phyloP scores from a whole-genome alignment of 2,329 filamentous ascomycete species.

The Dactylellina leptospora region DNA sequence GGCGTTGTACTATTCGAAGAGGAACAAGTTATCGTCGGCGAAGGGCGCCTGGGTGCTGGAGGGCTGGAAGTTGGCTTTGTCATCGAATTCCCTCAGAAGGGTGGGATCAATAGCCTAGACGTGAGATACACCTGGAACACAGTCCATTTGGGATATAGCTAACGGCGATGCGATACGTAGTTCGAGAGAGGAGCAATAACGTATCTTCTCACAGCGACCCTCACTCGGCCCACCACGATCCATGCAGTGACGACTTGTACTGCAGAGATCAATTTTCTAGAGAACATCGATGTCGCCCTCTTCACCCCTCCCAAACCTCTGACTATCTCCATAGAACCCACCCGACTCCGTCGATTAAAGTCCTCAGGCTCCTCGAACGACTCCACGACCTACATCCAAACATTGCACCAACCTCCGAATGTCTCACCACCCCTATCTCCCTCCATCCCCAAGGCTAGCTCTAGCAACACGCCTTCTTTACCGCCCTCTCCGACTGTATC shows the following conservation, averaged over 20 bases:
- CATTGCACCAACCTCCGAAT: slow-evolving; percentile 66
- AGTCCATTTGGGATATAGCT: slow-evolving; percentile 8
- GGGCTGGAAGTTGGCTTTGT: slow-evolving; percentile 83
- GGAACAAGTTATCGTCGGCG: slow-evolving; percentile 79
- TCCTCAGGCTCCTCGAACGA: slow-evolving; percentile 55
- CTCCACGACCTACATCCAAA: slow-evolving; percentile 52
- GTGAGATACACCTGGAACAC: slow-evolving; percentile 64
- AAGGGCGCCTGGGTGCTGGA: slow-evolving; percentile 76
- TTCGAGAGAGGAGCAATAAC: slow-evolving; percentile 94
- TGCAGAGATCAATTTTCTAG: slow-evolving; percentile 78
- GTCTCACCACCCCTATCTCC: slow-evolving; percentile 70
- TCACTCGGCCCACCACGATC: slow-evolving; percentile 89
- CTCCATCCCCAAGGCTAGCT: slow-evolving; percentile 64
- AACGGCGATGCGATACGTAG: slow-evolving; percentile 63
- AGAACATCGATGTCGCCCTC: slow-evolving; percentile 83
- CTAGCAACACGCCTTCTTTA: slow-evolving; percentile 28
- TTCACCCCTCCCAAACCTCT: slow-evolving; percentile 78
- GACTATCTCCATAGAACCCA: slow-evolving; percentile 85
- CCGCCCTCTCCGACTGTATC: slow-evolving; percentile 47
- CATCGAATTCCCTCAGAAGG: slow-evolving; percentile 69
- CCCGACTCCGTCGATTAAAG: slow-evolving; percentile 64
- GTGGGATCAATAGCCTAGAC: slow-evolving; percentile 90
- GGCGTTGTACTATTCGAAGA: slow-evolving; percentile 84
- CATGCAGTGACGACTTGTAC: slow-evolving; percentile 81
- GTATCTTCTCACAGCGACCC: slow-evolving; percentile 87